Evolutionary conservation across 169 alveolate genomes (phyloP).

Genomic region (Eimeria maxima): DNA sequence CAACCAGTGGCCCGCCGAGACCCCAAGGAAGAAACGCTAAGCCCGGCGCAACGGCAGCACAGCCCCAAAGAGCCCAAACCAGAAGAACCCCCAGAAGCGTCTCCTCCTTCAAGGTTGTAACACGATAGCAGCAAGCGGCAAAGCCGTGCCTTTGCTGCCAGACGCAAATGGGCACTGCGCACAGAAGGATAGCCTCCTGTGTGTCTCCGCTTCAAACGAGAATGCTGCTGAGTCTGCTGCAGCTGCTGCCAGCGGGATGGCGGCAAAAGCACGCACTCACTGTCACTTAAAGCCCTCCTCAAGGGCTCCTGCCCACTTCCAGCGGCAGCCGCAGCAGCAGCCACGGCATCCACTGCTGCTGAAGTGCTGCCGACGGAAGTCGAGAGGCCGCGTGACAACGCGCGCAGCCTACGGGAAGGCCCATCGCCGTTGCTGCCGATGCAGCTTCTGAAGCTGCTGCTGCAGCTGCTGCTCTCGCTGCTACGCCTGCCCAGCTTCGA

Average conservation of each 20-base stretch:
- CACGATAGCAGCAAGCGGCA: conserved; percentile 14
- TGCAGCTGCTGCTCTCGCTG: conserved; percentile 74
- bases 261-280: conserved; percentile 32
- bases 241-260: conserved; percentile 19
- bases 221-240: conserved; percentile 5
- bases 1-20: neutral
- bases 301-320: neutral
- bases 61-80: neutral
- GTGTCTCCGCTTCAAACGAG: conserved; percentile 26
- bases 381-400: neutral
- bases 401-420: neutral
- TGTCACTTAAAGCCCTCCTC: conserved; percentile 36
- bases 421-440: conserved; percentile 23
- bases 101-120: neutral
- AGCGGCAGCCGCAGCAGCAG: conserved; percentile 9
- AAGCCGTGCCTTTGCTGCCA: neutral
- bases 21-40: neutral
- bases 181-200: conserved; percentile 19
- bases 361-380: neutral
- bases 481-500: neutral
- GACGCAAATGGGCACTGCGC: neutral
- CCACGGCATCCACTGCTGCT: conserved; percentile 34
- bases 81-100: neutral
- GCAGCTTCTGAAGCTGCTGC: conserved; percentile 33
- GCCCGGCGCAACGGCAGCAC: conserved; percentile 12